Percentiles rank a stretch among this genome's conserved stretches.
Conservation (phyloP, 2,329 filamentous ascomycete genomes). For the Xylariaceae sp. region DNA sequence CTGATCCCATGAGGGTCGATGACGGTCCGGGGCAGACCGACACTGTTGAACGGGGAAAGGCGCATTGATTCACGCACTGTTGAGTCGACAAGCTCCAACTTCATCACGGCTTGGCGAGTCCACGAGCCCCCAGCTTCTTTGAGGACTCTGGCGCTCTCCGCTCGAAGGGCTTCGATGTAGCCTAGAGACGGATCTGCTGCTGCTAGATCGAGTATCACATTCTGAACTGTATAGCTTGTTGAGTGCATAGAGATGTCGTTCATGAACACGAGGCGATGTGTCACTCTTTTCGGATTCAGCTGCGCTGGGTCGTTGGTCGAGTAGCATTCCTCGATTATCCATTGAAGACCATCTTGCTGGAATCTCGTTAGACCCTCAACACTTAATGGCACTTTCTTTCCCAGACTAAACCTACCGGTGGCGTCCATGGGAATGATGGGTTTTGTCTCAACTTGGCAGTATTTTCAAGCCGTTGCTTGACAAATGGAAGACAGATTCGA, state of each 20-base stretch:
- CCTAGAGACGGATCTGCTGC: not conserved
- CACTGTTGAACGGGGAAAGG: not conserved
- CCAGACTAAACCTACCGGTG: not conserved
- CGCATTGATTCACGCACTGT: slow-evolving; percentile 24
- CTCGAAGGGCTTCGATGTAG: not conserved
- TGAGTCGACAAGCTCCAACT: slow-evolving; percentile 19
- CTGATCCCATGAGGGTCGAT: not conserved
- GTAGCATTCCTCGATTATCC: slow-evolving; percentile 24
- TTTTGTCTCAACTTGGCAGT: not conserved
- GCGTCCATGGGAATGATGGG: not conserved
- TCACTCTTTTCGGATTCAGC: slow-evolving; percentile 2
- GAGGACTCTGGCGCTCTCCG: not conserved
- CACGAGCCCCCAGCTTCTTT: not conserved
- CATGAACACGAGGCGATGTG: slow-evolving; percentile 10
- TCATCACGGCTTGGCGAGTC: slow-evolving; percentile 7
- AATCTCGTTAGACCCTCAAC: not conserved
- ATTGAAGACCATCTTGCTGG: slow-evolving; percentile 17
- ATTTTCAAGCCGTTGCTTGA: not conserved
- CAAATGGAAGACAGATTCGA: slow-evolving; percentile 2
- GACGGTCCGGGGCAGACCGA: slow-evolving; percentile 11
- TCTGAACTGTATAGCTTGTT: slow-evolving; percentile 5
- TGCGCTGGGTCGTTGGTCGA: slow-evolving; percentile 1
- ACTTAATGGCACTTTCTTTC: too few species aligned
- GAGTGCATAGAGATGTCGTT: slow-evolving; percentile 23
- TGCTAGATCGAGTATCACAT: slow-evolving; percentile 14